Percentiles rank a stretch among this genome's conserved stretches.
These are phyloP conservation scores for Emergomyces africanus DNA, from an alignment of 2,329 filamentous ascomycete genomes.

Conservation along the genomic window DNA sequence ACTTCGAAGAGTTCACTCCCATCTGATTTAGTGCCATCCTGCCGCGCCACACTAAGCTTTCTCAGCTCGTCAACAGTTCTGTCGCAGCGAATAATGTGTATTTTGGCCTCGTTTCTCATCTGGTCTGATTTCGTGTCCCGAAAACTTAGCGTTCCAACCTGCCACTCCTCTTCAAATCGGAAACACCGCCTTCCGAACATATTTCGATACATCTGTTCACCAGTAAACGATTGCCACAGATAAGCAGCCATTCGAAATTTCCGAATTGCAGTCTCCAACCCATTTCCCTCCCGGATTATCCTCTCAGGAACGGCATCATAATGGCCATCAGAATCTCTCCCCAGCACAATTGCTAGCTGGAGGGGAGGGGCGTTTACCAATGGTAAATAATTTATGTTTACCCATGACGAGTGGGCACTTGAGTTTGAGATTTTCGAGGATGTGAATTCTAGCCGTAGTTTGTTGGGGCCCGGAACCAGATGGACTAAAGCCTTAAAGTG, in stretches of 20 bases:
- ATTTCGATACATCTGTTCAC: slow-evolving; percentile 89
- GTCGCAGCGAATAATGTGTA: slow-evolving; percentile 72
- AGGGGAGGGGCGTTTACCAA: slow-evolving; percentile 66
- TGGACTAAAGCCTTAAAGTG: slow-evolving; percentile 88
- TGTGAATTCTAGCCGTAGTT: slow-evolving; percentile 73
- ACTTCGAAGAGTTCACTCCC: slow-evolving; percentile 65
- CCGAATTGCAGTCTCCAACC: slow-evolving; percentile 62
- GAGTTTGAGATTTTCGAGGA: slow-evolving; percentile 66
- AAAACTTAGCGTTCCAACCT: slow-evolving; percentile 62
- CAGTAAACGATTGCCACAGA: slow-evolving; percentile 93
- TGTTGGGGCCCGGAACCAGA: slow-evolving; percentile 82
- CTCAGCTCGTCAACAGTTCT: slow-evolving; percentile 77
- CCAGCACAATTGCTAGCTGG: slow-evolving; percentile 77
- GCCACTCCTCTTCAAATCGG: slow-evolving; percentile 92
- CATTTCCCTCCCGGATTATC: slow-evolving; percentile 67
- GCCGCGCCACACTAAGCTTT: slow-evolving; percentile 64
- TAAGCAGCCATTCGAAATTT: slow-evolving; percentile 96
- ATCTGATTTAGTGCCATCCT: slow-evolving; percentile 55
- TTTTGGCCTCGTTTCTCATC: slow-evolving; percentile 81
- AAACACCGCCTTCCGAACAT: slow-evolving; percentile 76
- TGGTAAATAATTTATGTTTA: slow-evolving; percentile 78
- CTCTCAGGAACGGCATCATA: slow-evolving; percentile 73
- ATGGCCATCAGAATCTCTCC: slow-evolving; percentile 72
- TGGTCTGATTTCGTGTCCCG: slow-evolving; percentile 57
- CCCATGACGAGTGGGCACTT: slow-evolving; percentile 60